Conservation (phyloP, 192 early-diverging fungal genomes). For the Coemansia sp. region DNA sequence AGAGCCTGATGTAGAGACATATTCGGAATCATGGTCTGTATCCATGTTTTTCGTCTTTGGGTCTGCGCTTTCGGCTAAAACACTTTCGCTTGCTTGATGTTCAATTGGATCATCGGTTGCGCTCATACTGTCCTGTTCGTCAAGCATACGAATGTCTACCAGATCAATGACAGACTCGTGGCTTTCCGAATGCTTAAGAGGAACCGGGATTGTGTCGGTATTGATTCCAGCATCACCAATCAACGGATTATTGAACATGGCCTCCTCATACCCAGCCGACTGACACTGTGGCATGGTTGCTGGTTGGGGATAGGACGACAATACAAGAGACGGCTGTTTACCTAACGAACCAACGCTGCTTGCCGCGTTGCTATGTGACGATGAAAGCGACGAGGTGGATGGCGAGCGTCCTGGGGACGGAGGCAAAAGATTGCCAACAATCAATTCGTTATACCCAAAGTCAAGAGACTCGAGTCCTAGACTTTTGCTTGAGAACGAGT, state of each 20-base stretch:
- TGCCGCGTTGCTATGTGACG: background rate
- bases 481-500: conserved; percentile 41
- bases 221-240: background rate
- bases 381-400: conserved; percentile 5
- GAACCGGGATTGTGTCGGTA: background rate
- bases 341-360: background rate
- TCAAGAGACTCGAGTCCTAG: conserved; percentile 37
- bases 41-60: no score
- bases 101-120: background rate
- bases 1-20: no score
- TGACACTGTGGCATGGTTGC: background rate
- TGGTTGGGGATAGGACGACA: background rate
- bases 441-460: conserved; percentile 34
- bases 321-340: background rate
- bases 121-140: conserved; percentile 4
- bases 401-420: conserved; percentile 12
- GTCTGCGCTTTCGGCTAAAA: background rate
- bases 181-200: background rate
- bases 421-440: conserved; percentile 24
- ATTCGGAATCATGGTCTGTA: no score
- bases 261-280: background rate
- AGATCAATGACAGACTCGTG: conserved; percentile 10
- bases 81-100: background rate
- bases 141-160: conserved; percentile 14
- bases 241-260: background rate